A percentile compares a stretch with the other conserved stretches of the same genome.
Evolutionary conservation across 345 rosid species (phyloP).

Genomic region (Dipteronia dyeriana): DNA sequence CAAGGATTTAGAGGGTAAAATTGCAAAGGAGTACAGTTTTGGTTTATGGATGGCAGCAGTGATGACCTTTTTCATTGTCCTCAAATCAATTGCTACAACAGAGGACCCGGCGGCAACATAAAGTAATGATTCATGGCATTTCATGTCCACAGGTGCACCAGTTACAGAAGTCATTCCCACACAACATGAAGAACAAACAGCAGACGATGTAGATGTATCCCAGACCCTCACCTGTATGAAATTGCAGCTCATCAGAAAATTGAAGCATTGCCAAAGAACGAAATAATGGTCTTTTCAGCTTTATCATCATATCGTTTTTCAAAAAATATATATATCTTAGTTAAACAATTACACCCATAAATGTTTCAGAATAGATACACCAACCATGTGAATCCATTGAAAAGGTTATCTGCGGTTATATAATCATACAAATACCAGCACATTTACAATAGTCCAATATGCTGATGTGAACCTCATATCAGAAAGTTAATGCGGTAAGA

Average conservation of each 20-base stretch:
- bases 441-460: background rate
- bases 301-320: background rate
- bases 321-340: background rate
- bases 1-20: slow-evolving; percentile 49
- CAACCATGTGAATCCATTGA: background rate
- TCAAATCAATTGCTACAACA: slow-evolving; percentile 55
- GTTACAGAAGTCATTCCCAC: slow-evolving; percentile 60
- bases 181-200: slow-evolving; percentile 62
- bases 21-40: slow-evolving; percentile 44
- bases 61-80: slow-evolving; percentile 62
- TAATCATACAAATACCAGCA: background rate
- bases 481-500: background rate
- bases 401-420: background rate
- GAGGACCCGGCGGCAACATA: slow-evolving; percentile 68
- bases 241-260: slow-evolving; percentile 7
- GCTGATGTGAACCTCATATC: background rate
- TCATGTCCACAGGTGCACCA: slow-evolving; percentile 52
- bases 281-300: background rate
- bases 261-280: background rate
- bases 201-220: slow-evolving; percentile 56
- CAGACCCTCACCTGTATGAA: slow-evolving; percentile 60
- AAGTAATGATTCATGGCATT: slow-evolving; percentile 59
- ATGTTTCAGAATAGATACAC: background rate
- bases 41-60: slow-evolving; percentile 37
- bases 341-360: background rate